Base-by-base conservation (phyloP, 2,329 filamentous ascomycete species). In the Canariomyces notabilis region DNA sequence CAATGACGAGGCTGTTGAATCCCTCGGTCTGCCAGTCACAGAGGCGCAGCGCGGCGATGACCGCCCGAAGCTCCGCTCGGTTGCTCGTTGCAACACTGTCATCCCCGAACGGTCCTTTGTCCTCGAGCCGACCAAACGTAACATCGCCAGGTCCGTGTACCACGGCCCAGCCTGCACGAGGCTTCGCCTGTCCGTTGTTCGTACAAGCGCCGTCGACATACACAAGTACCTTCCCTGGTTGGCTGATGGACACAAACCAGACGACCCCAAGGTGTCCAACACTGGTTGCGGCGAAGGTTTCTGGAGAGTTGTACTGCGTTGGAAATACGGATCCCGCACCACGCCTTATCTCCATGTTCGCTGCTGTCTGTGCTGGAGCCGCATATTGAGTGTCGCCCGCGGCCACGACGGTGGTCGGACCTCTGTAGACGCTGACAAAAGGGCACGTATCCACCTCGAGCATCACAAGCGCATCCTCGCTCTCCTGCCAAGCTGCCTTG, bases 61-160 rank as follows among this genome's bases (percentile, higher is more conserved):
- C 72, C 6, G 74, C 75, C 14, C 74, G 75, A 2, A 80, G 66
- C 57, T 78, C 72, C 4, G 77, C 77, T 6, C 76, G 66, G 32
- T 49, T 49, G 36, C 37, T 49, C 2, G 49, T 51, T 3, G 39
- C 16, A 5, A 53, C 44, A 26, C 58, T 45, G 0, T 39, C 7
- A 14, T 66, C 57, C 6, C 67, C 69, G 38, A 58, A 67, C 1
- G 71, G 70, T 0, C 73, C 72, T 22, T 59, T 40, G 1, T 52
- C 54, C 54, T 77, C 74, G 3, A 77, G 64, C 5, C 63, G 66
- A 40, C 62, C 65, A 4, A 48, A 52, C 9, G 54, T 46, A 9
- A 52, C 7, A 12, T 31, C 18, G 9, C 1, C 19, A 1, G 41
- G 22, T 4, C 46, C 46, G 14, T 41, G 23, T 4, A 43, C 18